A percentile compares a stretch with the other conserved stretches of the same genome.
Evolutionary conservation across 768 basidiomycete genomes (phyloP).

Genomic region (Pholiota conissans): DNA sequence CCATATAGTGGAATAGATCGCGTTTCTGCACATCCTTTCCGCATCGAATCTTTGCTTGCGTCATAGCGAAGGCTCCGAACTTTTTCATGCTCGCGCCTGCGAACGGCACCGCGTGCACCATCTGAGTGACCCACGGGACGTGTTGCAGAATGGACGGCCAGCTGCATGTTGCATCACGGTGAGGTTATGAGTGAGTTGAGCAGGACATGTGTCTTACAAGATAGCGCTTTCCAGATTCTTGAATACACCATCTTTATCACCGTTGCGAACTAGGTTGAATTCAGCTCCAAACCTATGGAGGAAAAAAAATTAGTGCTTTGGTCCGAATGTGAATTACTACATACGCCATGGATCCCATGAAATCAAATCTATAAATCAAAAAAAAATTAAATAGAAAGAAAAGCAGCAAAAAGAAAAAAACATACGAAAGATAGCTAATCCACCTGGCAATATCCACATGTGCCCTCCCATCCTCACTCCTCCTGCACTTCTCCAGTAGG

Average conservation of each 20-base stretch:
- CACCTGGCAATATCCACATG: constrained; percentile 31
- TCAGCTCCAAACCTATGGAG: constrained; percentile 32
- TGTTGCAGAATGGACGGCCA: constrained; percentile 23
- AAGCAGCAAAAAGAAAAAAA: not conserved
- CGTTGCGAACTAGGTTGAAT: constrained; percentile 30
- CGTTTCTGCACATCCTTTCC: constrained; percentile 13
- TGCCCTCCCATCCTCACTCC: constrained; percentile 8
- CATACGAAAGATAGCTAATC: constrained; percentile 39
- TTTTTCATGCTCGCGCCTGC: constrained; percentile 9
- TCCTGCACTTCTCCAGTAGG: constrained; percentile 8
- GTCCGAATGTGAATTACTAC: not conserved
- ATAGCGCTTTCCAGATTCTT: constrained; percentile 18
- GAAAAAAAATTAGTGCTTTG: not conserved
- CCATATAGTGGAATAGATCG: constrained; percentile 31
- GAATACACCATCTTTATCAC: constrained; percentile 26
- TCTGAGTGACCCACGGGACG: constrained; percentile 21
- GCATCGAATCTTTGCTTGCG: constrained; percentile 21
- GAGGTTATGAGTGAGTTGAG: not conserved
- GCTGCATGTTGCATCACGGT: constrained; percentile 1
- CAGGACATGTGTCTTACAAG: constrained; percentile 16
- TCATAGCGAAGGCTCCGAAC: constrained; percentile 17
- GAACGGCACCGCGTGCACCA: constrained; percentile 12
- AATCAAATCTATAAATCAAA: constrained; percentile 28
- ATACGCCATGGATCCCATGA: constrained; percentile 40
- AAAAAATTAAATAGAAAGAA: not conserved